These are phyloP conservation scores for Bromus sterilis DNA, from an alignment of 176 grass and related monocot species.

Conservation along the genomic window DNA sequence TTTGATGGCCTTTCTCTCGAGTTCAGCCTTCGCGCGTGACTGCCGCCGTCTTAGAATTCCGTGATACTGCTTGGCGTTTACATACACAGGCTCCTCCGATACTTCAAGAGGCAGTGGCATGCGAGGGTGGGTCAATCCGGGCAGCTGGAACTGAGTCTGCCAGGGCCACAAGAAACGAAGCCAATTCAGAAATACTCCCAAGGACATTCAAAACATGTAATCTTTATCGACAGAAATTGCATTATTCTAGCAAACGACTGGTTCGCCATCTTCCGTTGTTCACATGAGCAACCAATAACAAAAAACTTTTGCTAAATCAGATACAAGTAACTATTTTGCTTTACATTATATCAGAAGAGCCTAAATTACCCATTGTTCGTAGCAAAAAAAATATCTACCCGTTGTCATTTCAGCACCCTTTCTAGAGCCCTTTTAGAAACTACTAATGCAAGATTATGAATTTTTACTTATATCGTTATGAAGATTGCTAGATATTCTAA, in stretches of 20 bases:
- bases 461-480: not conserved
- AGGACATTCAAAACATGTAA: not conserved
- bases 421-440: not conserved
- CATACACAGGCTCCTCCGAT: constrained; percentile 92
- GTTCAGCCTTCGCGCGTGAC: constrained; percentile 87
- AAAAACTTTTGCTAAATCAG: not conserved
- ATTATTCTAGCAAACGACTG: not conserved
- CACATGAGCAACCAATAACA: not conserved
- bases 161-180: not conserved
- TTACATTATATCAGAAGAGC: not conserved
- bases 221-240: not conserved
- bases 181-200: not conserved
- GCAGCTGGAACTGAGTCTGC: constrained; percentile 65
- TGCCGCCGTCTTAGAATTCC: constrained; percentile 83
- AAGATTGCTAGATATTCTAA: not conserved
- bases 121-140: constrained; percentile 48
- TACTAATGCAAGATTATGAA: not conserved
- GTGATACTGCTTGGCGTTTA: constrained; percentile 97
- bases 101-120: constrained; percentile 90
- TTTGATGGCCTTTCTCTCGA: constrained; percentile 75
- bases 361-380: not conserved
- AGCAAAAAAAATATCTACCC: too few relatives aligned
- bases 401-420: not conserved
- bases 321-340: not conserved
- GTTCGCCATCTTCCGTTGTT: not conserved